Evolutionary conservation across 2,329 filamentous ascomycete genomes (phyloP).

Genomic region (Cercospora zeina): DNA sequence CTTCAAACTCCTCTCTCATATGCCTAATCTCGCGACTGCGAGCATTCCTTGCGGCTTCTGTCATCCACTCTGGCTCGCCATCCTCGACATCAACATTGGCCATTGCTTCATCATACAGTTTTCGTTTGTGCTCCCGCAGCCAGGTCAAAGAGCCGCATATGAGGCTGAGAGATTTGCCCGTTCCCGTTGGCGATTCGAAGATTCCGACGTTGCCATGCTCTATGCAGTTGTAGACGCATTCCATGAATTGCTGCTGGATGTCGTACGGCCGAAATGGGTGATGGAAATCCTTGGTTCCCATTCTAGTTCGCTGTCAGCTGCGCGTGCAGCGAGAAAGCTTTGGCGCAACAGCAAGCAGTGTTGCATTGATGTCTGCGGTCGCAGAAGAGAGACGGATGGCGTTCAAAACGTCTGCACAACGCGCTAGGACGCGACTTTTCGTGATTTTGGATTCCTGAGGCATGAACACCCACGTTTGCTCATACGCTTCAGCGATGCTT

Average conservation of each 20-base stretch:
- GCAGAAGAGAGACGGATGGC: constrained; percentile 6
- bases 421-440: constrained; percentile 31
- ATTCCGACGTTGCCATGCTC: constrained; percentile 80
- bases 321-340: neutral
- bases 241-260: constrained; percentile 88
- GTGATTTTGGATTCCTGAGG: constrained; percentile 19
- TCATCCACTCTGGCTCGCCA: constrained; percentile 81
- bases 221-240: constrained; percentile 73
- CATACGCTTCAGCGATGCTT: constrained; percentile 45
- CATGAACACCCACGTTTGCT: neutral
- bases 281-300: constrained; percentile 63
- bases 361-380: neutral
- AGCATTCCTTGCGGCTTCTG: constrained; percentile 71
- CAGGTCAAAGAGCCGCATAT: constrained; percentile 88
- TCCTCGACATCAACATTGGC: constrained; percentile 51
- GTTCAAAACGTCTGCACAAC: constrained; percentile 19
- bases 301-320: constrained; percentile 9
- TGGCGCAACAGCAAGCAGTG: neutral
- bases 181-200: constrained; percentile 87
- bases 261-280: constrained; percentile 86
- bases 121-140: constrained; percentile 78
- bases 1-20: constrained; percentile 71
- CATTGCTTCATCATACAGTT: constrained; percentile 57
- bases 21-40: constrained; percentile 66
- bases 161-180: constrained; percentile 84